Evolutionary conservation across 1,284 basidiomycete species (phyloP).

Genomic region (Malassezia brasiliensis): DNA sequence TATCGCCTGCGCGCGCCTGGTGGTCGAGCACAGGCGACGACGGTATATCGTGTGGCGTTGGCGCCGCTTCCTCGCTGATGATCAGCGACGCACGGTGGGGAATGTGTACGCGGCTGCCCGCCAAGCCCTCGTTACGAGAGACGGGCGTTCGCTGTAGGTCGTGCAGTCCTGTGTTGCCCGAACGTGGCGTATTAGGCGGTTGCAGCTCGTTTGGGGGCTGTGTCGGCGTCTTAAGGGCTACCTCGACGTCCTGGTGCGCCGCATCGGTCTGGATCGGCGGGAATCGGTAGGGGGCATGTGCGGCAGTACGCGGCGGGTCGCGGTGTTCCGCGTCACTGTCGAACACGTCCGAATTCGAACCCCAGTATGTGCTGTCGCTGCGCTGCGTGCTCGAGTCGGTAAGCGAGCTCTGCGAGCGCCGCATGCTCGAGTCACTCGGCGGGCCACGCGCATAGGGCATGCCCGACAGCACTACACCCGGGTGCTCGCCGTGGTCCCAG

Average conservation of each 20-base stretch:
- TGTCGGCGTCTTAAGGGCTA: background rate
- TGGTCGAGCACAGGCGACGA: background rate
- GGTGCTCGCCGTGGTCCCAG: background rate
- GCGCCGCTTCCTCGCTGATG: conserved; percentile 7
- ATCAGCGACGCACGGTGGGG: conserved; percentile 16
- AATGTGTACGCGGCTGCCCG: background rate
- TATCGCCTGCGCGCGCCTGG: background rate
- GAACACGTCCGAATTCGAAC: background rate
- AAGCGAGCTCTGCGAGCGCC: background rate
- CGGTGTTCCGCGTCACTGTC: background rate
- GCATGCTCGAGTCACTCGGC: background rate
- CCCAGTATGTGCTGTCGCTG: background rate
- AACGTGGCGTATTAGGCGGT: background rate
- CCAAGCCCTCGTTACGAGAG: background rate
- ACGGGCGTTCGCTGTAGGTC: background rate
- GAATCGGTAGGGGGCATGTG: background rate
- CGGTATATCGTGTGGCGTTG: background rate
- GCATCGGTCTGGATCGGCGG: background rate
- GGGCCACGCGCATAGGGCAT: background rate
- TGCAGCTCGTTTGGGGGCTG: background rate
- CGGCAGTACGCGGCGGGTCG: background rate
- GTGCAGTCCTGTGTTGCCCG: background rate
- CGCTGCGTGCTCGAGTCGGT: background rate
- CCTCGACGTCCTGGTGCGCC: background rate
- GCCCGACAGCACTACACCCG: background rate